Base-by-base conservation (phyloP, 2,329 filamentous ascomycete genomes). In the Talaromyces sp. region DNA sequence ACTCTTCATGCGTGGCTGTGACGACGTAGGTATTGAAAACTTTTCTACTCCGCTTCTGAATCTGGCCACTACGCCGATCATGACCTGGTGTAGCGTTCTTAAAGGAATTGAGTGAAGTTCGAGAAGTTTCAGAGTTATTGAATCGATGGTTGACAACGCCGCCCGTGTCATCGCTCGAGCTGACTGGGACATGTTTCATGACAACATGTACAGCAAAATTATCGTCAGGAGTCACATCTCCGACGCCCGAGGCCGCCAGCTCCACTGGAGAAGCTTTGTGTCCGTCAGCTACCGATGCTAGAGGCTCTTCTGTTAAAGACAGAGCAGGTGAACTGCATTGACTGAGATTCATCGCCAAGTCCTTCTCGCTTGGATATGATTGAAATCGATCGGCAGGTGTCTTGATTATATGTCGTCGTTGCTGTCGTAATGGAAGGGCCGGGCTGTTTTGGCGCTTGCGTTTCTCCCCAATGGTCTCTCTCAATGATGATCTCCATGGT, bases 161-260 rank as follows among this genome's bases (percentile, higher is more conserved):
- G 18, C 23, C 35, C 28, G 40, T 14, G 14, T 63, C 42, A n/a
- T 40, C 42, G 16, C 42, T 42, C 6, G 42, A 28, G 21, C 23
- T 37, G 9, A 46, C 16, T 46, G 57, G 50, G 11, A 39, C 57
- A 48, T 69, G 66, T 23, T 64, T 62, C 6, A 66, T 60, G 48
- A 68, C 66, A 5, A 75, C 72, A 55, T 73, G 67, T 33, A 76
- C 50, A 5, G 70, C 67, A 65, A 76, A 75, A 48, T 76, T 75
- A 63, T 76, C 74, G 50, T 68, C 67, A 6, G 73, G 72, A 14
- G 67, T 64, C 35, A 76, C 69, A 37, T 71, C 70, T 14, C 72
- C 72, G 14, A 76, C 54, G 7, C 74, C 74, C n/a, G 71, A 75
- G 14, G 65, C 74, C 42, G 68, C 64, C 25, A 76, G 63, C 35